Evolutionary conservation across 768 basidiomycete genomes (phyloP), one percentile per base, ranked within the genome.

Genomic region (Cystofilobasidium capitatum): DNA sequence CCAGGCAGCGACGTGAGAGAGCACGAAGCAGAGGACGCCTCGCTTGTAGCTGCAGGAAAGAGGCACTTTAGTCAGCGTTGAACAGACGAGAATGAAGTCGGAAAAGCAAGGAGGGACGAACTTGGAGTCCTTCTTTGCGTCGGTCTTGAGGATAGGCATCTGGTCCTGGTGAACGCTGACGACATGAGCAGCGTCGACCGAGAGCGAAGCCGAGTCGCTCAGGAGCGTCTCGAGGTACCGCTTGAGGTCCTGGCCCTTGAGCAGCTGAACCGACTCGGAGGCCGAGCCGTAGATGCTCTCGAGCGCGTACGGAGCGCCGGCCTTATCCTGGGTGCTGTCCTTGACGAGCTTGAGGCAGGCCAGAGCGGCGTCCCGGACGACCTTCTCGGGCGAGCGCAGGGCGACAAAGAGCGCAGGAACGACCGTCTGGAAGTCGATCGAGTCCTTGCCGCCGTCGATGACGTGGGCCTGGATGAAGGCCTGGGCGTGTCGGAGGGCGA

Each of bases 401-500:
- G 71, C 74, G 22, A 75, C 58, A 20, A 78, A 45, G 6, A 77
- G 22, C 12, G 74, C 62, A 5, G 79, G 78, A 0, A 80, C 64
- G 65, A 79, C 62, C 62, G 76, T 71, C 69, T 80, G 79, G 73
- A 78, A 79, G 64, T 80, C 79, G 62, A 71, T 61, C 24, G 69
- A 70, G 14, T 70, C 75, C 5, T 86, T 76, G 17, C 81, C 79
- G 42, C 81, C 79, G 47, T 81, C 77, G 55, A 82, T 78, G 2
- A 79, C 73, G 75, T 90, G 85, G 0, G 92, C 89, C 57, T 85
- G 81, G 16, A 98, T 76, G 76, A 93, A 93, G 0, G 91, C 89
- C 2, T 82, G 80, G 24, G 85, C 85, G 74, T 97, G 91, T 6
- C 82, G 78, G 12, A 97, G 79, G 0, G 91, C 85, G 1, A 84